phyloP scores from a whole-genome alignment of 306 rosid species.

The Glycine tomentella region DNA sequence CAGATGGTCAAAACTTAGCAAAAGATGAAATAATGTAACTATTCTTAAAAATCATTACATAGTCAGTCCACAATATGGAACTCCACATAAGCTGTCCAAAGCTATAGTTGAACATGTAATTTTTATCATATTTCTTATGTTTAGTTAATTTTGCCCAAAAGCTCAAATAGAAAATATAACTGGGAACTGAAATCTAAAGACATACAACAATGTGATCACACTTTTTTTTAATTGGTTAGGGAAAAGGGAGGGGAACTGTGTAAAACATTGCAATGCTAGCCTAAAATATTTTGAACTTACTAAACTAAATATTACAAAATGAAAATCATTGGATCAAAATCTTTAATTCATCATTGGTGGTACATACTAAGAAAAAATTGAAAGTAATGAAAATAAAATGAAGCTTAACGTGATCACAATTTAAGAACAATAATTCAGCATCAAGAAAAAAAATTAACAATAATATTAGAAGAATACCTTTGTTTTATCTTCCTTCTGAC shows the following conservation, averaged over 20 bases:
- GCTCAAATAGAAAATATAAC: background rate
- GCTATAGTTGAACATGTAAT: constrained; percentile 23
- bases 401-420: background rate
- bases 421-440: constrained; percentile 16
- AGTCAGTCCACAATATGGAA: background rate
- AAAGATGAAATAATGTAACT: constrained; percentile 13
- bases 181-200: constrained; percentile 20
- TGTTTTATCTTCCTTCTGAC: constrained; percentile 57
- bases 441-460: constrained; percentile 26
- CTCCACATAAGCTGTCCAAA: background rate
- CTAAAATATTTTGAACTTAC: constrained; percentile 11
- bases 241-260: background rate
- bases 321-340: constrained; percentile 22
- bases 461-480: constrained; percentile 58
- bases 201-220: background rate
- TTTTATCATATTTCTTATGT: background rate
- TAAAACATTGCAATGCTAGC: background rate
- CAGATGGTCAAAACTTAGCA: constrained; percentile 47
- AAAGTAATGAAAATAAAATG: constrained; percentile 25
- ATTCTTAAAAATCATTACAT: constrained; percentile 9
- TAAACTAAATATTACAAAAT: constrained; percentile 27
- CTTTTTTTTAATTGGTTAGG: background rate
- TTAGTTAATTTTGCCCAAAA: constrained; percentile 7
- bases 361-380: background rate
- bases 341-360: constrained; percentile 4